Base-by-base conservation (phyloP, 2,329 filamentous ascomycete species). In the Epichloe scottii region DNA sequence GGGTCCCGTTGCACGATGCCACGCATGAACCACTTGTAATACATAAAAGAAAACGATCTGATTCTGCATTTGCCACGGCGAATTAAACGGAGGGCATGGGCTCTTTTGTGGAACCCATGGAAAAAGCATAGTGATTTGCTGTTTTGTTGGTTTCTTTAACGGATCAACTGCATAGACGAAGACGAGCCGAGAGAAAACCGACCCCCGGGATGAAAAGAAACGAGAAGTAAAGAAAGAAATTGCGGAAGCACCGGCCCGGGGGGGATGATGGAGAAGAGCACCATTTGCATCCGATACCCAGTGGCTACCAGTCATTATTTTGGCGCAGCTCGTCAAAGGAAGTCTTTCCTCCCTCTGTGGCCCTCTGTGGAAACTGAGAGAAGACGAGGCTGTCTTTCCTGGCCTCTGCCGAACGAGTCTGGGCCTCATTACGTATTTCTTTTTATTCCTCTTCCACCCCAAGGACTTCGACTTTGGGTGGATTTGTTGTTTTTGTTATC, bases 1-100 rank as follows among this genome's bases (percentile, higher is more conserved):
- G 26, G 3, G 26, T 44, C 42, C 26, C 6, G 30, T 12, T 21
- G 23, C 38, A 50, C 26, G n/a, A 60, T 62, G 7, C 26, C 6
- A 14, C 11, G 11, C 30, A 35, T 19, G 23, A 53, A 19, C 21
- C 21, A 43, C 17, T 33, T 49, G 42, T 46, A 49, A 23, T 34
- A 43, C 17, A 17, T 19, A 5, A 21, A 45, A 14, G 15, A 26
- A 15, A 6, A 38, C 15, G 21, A 49, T 33, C 15, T 38, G 10
- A 17, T 41, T 34, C 33, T 42, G 34, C 40, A 44, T 38, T 49
- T 48, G 19, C 51, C 39, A 48, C 35, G 35, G 48, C 40, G 48
- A 42, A 45, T n/a, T 3, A 46, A 48, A 46, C 17, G 38, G 38
- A 42, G 42, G 3, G n/a, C 33, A 37, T 19, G 38, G 12, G 15